These are phyloP conservation scores for Rutidosis leptorrhynchoides DNA, from an alignment of 129 eudicot species.

Conservation along the genomic window DNA sequence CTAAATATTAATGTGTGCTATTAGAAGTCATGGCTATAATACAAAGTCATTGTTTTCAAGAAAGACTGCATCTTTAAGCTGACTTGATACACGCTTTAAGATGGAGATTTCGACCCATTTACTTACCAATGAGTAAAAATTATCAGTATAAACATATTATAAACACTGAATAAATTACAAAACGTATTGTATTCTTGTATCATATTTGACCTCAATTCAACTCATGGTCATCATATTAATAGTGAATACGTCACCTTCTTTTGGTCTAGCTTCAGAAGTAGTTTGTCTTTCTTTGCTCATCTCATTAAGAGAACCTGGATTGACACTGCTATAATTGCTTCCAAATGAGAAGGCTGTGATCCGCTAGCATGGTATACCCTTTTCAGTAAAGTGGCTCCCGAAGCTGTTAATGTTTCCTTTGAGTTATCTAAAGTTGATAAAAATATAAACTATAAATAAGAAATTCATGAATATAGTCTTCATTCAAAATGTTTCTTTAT, in stretches of 20 bases:
- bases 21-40: background rate
- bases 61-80: background rate
- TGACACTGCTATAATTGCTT: no score
- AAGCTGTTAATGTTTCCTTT: slow-evolving; percentile 28
- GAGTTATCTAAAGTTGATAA: slow-evolving; percentile 35
- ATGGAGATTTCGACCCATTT: background rate
- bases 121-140: background rate
- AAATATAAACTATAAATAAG: slow-evolving; percentile 2
- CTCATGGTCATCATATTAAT: background rate
- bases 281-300: background rate
- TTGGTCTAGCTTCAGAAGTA: slow-evolving; percentile 55
- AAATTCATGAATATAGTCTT: background rate
- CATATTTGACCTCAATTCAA: background rate
- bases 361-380: slow-evolving; percentile 37
- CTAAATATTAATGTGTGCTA: slow-evolving; percentile 4
- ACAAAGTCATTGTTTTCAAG: background rate
- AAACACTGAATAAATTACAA: slow-evolving; percentile 1
- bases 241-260: slow-evolving; percentile 52
- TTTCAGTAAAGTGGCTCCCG: slow-evolving; percentile 27
- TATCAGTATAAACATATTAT: slow-evolving; percentile 7
- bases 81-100: background rate
- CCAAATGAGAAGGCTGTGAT: no score
- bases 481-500: no score
- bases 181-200: slow-evolving; percentile 1
- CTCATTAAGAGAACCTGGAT: slow-evolving; percentile 24